Percentiles rank a stretch among this genome's conserved stretches.
These are phyloP conservation scores for Leccinum sublutescens DNA, from an alignment of 768 basidiomycete genomes.

Conservation along the genomic window DNA sequence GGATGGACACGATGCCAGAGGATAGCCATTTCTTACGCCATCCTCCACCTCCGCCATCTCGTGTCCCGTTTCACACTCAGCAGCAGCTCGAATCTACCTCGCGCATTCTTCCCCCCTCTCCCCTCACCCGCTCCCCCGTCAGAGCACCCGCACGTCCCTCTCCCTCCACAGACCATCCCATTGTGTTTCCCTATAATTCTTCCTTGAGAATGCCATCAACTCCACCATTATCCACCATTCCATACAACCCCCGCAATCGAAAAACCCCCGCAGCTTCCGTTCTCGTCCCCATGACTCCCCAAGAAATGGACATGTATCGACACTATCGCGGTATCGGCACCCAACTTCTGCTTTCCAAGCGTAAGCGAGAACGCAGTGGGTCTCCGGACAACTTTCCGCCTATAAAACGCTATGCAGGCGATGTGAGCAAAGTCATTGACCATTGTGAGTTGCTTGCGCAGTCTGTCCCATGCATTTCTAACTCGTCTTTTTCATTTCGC, in stretches of 20 bases:
- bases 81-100: constrained; percentile 25
- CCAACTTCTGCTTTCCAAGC: constrained; percentile 47
- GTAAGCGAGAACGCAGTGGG: constrained; percentile 46
- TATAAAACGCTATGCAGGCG: constrained; percentile 57
- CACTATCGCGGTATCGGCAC: constrained; percentile 57
- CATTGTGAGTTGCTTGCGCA: constrained; percentile 60
- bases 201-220: constrained; percentile 34
- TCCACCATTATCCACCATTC: constrained; percentile 36
- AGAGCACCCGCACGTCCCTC: constrained; percentile 35
- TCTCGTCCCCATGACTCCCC: constrained; percentile 59
- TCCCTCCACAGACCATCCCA: constrained; percentile 32
- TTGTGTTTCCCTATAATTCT: constrained; percentile 29
- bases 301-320: constrained; percentile 60
- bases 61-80: constrained; percentile 18
- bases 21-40: constrained; percentile 30
- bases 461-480: constrained; percentile 1
- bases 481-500: constrained; percentile 2
- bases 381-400: constrained; percentile 42
- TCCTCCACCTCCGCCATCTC: constrained; percentile 19
- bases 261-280: constrained; percentile 61
- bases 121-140: constrained; percentile 30
- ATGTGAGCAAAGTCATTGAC: constrained; percentile 68
- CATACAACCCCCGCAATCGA: constrained; percentile 65
- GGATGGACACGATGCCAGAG: constrained; percentile 23
- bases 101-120: constrained; percentile 29